Evolutionary conservation across 805 yeast species (phyloP), one percentile per base, ranked within the genome.

Genomic region (Cyberlindnera galapagoensis): DNA sequence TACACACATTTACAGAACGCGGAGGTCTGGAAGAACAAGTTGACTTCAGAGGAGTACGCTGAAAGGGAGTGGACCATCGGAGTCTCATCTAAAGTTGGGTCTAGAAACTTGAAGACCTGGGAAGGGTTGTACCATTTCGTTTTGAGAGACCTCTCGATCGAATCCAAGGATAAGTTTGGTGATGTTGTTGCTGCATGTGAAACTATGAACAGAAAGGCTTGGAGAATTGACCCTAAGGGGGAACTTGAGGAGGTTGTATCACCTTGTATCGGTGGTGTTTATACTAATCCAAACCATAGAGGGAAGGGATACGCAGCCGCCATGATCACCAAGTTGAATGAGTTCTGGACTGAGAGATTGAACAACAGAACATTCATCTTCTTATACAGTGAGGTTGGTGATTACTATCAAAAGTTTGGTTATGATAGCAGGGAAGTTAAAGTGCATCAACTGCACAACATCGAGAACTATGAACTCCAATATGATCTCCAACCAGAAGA

Each of bases 351-450:
- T 16, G 39, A 54, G 4, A 52, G 52, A 18, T 53, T 63, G 20
- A 42, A 54, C 29, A 42, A 48, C 8, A 49, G 57, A 14, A 38
- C 53, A 15, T 51, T 67, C 11, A 53, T 66, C 22, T 61, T 63
- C 24, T 63, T 85, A 31, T 84, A 83, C 65, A 79, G 90, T 40
- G 92, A 79, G 30, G 74, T 82, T 14, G 90, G 82, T 11, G 68
- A 65, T 20, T 83, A 69, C 44, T 86, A 86, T 53, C 59, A 64
- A 22, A 60, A 64, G 40, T 73, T 79, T 42, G 94, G 88, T 0
- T 81, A 71, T 49, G 58, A 51, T n/a, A 57, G 64, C 12, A 33
- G 47, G 28, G 65, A 60, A 30, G 60, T 62, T 6, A 64, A 65
- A 10, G 31, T 60, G 18, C 65, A 62, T 33, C 39, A 47, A 24